A percentile compares a stretch with the other conserved stretches of the same genome.
phyloP scores from a whole-genome alignment of 306 rosid genomes.

The Malus orientalis region DNA sequence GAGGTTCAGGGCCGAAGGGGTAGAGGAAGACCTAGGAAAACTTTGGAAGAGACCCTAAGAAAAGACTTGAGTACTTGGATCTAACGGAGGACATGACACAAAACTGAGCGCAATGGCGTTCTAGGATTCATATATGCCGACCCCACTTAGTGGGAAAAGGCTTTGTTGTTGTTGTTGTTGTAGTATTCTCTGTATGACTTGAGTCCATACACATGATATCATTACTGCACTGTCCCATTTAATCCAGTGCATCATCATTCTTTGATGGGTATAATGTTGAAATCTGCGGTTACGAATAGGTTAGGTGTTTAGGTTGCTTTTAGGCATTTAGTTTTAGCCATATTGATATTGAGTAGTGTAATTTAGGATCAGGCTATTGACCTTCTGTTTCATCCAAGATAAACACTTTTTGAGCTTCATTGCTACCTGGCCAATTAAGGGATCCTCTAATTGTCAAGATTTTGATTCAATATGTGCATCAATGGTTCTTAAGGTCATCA shows the following conservation, averaged over 20 bases:
- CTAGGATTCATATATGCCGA: no score
- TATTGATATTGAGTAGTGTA: background rate
- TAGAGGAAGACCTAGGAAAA: no score
- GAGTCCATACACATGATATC: background rate
- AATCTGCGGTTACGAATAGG: background rate
- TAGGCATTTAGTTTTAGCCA: constrained; percentile 3
- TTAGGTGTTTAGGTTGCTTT: background rate
- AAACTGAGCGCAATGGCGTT: no score
- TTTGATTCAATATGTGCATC: background rate
- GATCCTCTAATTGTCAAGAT: background rate
- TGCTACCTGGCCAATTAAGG: background rate
- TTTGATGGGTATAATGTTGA: background rate
- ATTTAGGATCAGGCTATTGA: background rate
- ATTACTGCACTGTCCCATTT: background rate
- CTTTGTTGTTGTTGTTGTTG: no score
- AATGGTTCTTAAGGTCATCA: background rate
- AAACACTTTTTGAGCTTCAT: background rate
- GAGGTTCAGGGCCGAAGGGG: no score
- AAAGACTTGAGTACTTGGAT: no score
- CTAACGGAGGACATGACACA: no score
- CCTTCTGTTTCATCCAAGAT: background rate
- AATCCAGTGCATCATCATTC: background rate
- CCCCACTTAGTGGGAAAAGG: no score
- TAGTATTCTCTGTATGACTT: background rate
- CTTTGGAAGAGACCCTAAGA: no score